phyloP scores from a whole-genome alignment of 495 filamentous ascomycete species.

The Aspergillus ellipticus region DNA sequence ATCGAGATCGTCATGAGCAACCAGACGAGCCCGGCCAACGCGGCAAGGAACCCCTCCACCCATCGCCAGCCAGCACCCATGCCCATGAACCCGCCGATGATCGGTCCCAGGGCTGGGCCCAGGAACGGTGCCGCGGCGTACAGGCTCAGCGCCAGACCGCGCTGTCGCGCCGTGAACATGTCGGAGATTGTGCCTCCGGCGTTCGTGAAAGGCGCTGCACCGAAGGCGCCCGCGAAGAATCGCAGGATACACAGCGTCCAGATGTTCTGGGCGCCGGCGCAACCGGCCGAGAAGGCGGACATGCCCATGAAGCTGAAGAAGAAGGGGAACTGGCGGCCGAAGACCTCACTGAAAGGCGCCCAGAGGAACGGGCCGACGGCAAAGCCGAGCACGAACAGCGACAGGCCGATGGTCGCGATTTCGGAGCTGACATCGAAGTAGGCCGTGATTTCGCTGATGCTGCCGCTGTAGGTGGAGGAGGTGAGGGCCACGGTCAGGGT shows the following conservation, averaged over 20 bases:
- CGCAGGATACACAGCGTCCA: slow-evolving; percentile 2
- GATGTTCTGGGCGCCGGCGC: not conserved
- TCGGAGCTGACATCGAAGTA: not conserved
- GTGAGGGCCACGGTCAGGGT: not conserved
- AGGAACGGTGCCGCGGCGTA: not conserved
- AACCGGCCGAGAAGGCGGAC: not conserved
- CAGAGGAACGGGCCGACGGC: not conserved
- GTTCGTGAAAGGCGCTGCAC: not conserved
- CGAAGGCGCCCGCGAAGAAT: not conserved
- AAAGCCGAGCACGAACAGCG: slow-evolving; percentile 1
- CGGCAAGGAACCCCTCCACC: not conserved
- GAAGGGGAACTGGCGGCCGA: not conserved
- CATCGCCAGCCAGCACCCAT: not conserved
- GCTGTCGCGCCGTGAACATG: not conserved
- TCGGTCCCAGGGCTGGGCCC: not conserved
- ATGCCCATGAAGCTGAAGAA: not conserved
- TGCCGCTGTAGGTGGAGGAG: not conserved
- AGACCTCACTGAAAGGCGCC: not conserved
- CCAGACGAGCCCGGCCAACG: not conserved
- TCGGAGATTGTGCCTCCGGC: slow-evolving; percentile 1
- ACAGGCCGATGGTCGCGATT: not conserved
- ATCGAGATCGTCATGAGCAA: not conserved
- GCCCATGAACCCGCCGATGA: slow-evolving; percentile 3
- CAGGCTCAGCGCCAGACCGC: not conserved
- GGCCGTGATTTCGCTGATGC: not conserved